These are phyloP conservation scores for Suillus cothurnatus DNA, from an alignment of 768 basidiomycete species.

Conservation along the genomic window DNA sequence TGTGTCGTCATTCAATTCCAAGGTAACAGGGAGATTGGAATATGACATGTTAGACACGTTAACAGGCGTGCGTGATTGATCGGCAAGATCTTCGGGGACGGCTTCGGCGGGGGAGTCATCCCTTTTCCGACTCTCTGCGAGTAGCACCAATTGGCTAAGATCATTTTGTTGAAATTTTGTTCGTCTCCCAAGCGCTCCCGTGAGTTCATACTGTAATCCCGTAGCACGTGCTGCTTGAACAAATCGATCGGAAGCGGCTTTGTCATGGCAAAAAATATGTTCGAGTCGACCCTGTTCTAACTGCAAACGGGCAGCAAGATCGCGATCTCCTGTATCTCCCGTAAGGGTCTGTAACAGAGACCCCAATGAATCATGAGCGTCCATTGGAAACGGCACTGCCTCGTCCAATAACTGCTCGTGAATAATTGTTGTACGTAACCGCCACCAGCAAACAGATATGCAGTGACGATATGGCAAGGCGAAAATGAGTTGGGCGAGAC, in stretches of 20 bases:
- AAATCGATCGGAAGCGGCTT: conserved; percentile 74
- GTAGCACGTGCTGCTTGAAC: conserved; percentile 75
- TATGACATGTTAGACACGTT: conserved; percentile 10
- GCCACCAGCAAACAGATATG: conserved; percentile 74
- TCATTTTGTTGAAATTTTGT: conserved; percentile 92
- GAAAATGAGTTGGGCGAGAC: conserved; percentile 74
- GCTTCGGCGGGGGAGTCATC: conserved; percentile 22
- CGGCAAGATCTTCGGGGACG: conserved; percentile 7
- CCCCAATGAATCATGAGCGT: conserved; percentile 42
- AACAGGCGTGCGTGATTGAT: conserved; percentile 15
- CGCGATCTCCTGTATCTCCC: conserved; percentile 54
- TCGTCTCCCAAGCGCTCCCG: conserved; percentile 89
- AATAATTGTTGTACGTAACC: conserved; percentile 67
- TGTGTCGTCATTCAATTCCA: conserved; percentile 93
- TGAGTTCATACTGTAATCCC: conserved; percentile 85
- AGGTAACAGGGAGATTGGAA: conserved; percentile 66
- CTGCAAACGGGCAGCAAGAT: conserved; percentile 66
- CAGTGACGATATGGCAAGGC: conserved; percentile 50
- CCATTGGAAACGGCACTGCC: conserved; percentile 59
- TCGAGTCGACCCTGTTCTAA: conserved; percentile 82
- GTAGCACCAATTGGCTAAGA: conserved; percentile 86
- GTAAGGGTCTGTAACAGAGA: conserved; percentile 43
- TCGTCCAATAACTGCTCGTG: conserved; percentile 85
- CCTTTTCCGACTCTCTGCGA: conserved; percentile 80
- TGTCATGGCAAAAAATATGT: conserved; percentile 76